phyloP scores from a whole-genome alignment of 2,329 filamentous ascomycete genomes.

The Paecilomyces sp. region DNA sequence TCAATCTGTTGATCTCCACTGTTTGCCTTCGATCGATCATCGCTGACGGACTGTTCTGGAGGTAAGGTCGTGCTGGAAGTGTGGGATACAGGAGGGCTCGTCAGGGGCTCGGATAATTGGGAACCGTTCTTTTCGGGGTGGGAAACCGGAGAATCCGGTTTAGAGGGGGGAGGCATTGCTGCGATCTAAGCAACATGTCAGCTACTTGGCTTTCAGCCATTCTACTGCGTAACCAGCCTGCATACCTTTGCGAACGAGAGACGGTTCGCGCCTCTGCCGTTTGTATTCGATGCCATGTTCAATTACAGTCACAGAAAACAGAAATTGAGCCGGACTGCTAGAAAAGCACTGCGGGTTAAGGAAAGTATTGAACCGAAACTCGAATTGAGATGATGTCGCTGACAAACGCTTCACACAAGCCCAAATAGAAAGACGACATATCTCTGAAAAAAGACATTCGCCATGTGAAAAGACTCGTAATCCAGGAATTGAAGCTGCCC shows the following conservation, averaged over 20 bases:
- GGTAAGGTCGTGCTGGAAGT: conserved; percentile 11
- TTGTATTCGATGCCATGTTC: conserved; percentile 26
- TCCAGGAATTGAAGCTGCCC: conserved; percentile 8
- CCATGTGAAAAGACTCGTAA: conserved; percentile 31
- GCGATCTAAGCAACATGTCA: conserved; percentile 30
- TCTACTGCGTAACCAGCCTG: conserved; percentile 6
- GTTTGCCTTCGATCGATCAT: conserved; percentile 10
- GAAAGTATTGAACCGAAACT: conserved; percentile 18
- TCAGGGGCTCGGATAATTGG: conserved; percentile 13
- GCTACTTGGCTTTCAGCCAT: conserved; percentile 1
- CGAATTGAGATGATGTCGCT: conserved; percentile 29
- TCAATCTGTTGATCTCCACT: conserved; percentile 19
- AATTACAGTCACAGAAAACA: neutral
- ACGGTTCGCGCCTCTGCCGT: conserved; percentile 21
- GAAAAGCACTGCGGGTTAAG: conserved; percentile 13
- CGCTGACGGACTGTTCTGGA: conserved; percentile 11
- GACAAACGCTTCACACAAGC: conserved; percentile 35
- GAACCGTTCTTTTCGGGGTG: conserved; percentile 19
- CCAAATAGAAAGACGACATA: conserved; percentile 38
- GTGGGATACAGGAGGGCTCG: conserved; percentile 8
- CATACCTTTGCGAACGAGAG: conserved; percentile 72
- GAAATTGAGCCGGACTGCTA: conserved; percentile 5
- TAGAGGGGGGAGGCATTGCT: conserved; percentile 32
- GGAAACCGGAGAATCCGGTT: conserved; percentile 16
- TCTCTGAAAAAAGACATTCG: conserved; percentile 34